A percentile compares a stretch with the other conserved stretches of the same genome.
Conservation (phyloP, 2,329 filamentous ascomycete species). For the Coniochaeta sp. region DNA sequence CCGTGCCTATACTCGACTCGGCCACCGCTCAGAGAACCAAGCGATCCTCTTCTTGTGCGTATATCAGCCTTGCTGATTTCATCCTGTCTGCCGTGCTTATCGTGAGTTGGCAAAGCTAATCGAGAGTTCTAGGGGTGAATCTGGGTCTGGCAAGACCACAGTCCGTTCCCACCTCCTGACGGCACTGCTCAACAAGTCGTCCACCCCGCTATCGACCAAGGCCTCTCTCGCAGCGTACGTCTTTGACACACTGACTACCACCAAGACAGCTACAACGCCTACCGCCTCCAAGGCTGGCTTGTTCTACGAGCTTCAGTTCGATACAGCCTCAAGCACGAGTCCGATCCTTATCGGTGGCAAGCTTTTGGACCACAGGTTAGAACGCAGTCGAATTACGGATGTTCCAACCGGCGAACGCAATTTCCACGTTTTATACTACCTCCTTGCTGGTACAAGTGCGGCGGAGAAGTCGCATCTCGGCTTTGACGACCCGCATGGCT, state of each 20-base stretch:
- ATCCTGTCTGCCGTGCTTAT: neutral
- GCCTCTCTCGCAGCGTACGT: slow-evolving; percentile 89
- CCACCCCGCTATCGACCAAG: slow-evolving; percentile 88
- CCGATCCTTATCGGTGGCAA: slow-evolving; percentile 91
- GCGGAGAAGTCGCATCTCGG: slow-evolving; percentile 84
- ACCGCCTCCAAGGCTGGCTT: slow-evolving; percentile 93
- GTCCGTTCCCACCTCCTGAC: slow-evolving; percentile 83
- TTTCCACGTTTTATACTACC: slow-evolving; percentile 93
- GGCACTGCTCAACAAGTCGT: slow-evolving; percentile 79
- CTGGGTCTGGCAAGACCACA: slow-evolving; percentile 92
- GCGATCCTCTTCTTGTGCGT: slow-evolving; percentile 86
- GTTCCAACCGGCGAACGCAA: slow-evolving; percentile 95
- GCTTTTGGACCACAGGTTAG: slow-evolving; percentile 84
- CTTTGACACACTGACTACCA: slow-evolving; percentile 93
- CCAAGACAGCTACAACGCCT: slow-evolving; percentile 91
- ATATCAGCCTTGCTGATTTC: neutral
- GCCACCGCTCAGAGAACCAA: slow-evolving; percentile 87
- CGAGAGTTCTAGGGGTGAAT: slow-evolving; percentile 67
- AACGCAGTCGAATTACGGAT: slow-evolving; percentile 82
- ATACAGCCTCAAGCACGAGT: slow-evolving; percentile 75
- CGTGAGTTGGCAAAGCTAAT: neutral
- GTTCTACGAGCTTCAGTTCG: slow-evolving; percentile 95
- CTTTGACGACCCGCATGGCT: slow-evolving; percentile 40
- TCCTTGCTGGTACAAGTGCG: slow-evolving; percentile 82
- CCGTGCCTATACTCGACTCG: slow-evolving; percentile 76